Percentiles rank a stretch among this genome's conserved stretches.
Conservation (phyloP, 495 filamentous ascomycete species). For the Ramalina peruviana region DNA sequence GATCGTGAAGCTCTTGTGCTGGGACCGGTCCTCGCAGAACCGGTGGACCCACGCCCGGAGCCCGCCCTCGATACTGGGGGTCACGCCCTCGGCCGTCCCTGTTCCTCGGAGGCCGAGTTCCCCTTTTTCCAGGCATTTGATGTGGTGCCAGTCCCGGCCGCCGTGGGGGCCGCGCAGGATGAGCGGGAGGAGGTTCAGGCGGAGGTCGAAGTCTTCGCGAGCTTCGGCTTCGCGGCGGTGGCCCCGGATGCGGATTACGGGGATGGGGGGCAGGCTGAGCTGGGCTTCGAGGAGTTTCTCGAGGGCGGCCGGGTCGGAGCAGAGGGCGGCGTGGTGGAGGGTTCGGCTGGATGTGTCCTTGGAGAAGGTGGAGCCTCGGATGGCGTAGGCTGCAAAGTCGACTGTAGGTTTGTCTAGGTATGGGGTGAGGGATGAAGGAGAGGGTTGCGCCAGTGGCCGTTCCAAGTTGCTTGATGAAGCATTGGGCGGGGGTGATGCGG, state of each 20-base stretch:
- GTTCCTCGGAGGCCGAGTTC: neutral
- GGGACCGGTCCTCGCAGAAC: neutral
- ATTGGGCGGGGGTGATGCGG: neutral
- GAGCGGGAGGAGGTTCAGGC: neutral
- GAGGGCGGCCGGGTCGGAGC: neutral
- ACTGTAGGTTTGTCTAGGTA: neutral
- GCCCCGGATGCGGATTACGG: neutral
- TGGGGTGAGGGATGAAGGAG: neutral
- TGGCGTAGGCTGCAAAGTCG: neutral
- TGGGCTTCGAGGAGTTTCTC: neutral
- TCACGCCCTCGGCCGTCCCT: neutral
- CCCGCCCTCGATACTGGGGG: neutral
- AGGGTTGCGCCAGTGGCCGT: neutral
- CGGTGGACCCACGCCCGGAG: neutral
- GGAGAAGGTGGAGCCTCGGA: neutral
- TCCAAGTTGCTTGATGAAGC: too few relatives aligned
- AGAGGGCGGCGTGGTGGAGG: neutral
- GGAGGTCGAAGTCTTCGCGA: neutral
- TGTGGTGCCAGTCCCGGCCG: neutral
- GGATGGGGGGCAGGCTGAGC: neutral
- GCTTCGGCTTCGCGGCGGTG: neutral
- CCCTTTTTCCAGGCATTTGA: neutral
- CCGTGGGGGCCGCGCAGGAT: neutral
- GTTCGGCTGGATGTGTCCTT: neutral
- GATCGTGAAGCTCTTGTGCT: neutral